Evolutionary conservation across 805 yeast genomes (phyloP), one percentile per base, ranked within the genome.

Genomic region (Metschnikowia chrysomelidarum): DNA sequence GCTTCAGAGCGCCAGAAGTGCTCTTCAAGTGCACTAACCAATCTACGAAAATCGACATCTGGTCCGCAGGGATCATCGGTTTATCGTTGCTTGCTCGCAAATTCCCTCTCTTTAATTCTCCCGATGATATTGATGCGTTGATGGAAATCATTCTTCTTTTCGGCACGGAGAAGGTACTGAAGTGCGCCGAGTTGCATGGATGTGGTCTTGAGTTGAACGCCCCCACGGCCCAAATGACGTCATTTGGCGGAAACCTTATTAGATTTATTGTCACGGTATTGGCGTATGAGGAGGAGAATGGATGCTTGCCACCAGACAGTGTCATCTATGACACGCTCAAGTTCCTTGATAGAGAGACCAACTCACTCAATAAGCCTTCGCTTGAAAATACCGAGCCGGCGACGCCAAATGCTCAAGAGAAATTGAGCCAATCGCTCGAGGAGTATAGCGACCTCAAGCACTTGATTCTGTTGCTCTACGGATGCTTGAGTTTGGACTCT

Each of bases 1-100:
- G 97, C 0, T 88, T 88, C 54, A 71, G 97, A 48, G 96, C 97
- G 0, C 96, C 96, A 0, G 97, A 88, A 56, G 96, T 88, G 4
- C 64, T 89, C 36, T 73, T 87, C 60, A 87, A 87, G 56, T 88
- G 97, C 59, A 75, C 84, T 1, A 79, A 84, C 40, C 97, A 88
- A 62, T 72, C 83, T 3, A 76, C 85, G 5, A 83, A 82, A 56
- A 77, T 88, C 27, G 97, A 88, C 58, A 75, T 87, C 7, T 88
- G 97, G 97, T 82, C 95, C 1, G 94, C 87, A 0, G 97, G 96
- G 2, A 87, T 88, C 9, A 84, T 89, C 42, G 71, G 91, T 20
- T 65, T 91, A 48, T 83, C 96, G 20, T 67, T 91, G 43, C 56
- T 93, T 17, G 59, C 86, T 2, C 69, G 93, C 49, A 71, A 95